These are phyloP conservation scores for Rhizopogon salebrosus DNA, from an alignment of 768 basidiomycete species.

Conservation along the genomic window DNA sequence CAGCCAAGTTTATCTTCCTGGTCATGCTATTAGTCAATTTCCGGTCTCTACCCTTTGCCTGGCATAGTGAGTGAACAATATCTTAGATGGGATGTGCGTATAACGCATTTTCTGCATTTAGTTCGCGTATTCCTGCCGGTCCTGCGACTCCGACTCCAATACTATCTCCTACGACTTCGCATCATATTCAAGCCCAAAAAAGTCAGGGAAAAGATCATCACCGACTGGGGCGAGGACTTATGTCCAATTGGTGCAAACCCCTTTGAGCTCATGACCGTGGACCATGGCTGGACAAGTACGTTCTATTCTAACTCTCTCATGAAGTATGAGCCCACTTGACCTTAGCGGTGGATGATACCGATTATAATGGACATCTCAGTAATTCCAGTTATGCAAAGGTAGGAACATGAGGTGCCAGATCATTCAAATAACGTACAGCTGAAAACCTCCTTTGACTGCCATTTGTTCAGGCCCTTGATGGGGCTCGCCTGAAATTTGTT, in stretches of 20 bases:
- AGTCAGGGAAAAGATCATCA: constrained; percentile 28
- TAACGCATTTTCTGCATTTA: constrained; percentile 12
- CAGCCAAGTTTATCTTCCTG: constrained; percentile 37
- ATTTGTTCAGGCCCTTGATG: constrained; percentile 35
- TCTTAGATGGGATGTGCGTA: not conserved
- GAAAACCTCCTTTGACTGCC: not conserved
- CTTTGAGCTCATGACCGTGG: constrained; percentile 37
- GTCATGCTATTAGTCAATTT: constrained; percentile 53
- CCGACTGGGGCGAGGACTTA: constrained; percentile 42
- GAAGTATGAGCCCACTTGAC: constrained; percentile 1
- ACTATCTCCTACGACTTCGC: constrained; percentile 28
- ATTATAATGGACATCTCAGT: constrained; percentile 71
- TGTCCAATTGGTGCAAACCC: constrained; percentile 55
- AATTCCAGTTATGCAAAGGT: constrained; percentile 81
- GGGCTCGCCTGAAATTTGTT: constrained; percentile 43
- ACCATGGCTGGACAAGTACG: constrained; percentile 52
- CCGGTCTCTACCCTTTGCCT: constrained; percentile 58
- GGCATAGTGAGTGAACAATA: constrained; percentile 54
- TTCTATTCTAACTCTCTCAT: not conserved
- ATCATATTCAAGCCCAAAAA: constrained; percentile 32
- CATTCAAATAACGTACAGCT: too few species aligned
- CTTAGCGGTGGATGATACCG: constrained; percentile 63
- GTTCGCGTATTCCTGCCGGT: constrained; percentile 54
- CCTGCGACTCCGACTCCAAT: constrained; percentile 27
- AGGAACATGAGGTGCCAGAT: constrained; percentile 1